Conservation (phyloP, 1,284 basidiomycete species). For the Microbotryomycetes sp. region DNA sequence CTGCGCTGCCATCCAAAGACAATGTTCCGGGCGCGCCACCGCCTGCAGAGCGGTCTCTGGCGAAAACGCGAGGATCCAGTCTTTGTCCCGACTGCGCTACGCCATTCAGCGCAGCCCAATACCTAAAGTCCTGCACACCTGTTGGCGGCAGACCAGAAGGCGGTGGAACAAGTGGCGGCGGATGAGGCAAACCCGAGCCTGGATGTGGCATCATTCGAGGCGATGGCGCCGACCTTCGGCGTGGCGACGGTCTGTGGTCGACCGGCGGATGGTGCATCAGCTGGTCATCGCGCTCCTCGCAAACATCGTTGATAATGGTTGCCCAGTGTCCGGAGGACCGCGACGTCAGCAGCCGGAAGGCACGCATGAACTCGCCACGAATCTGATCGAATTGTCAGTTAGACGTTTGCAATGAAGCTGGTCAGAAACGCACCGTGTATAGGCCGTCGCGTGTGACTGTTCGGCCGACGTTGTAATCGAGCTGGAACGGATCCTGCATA, state of each 20-base stretch:
- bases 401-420: neutral
- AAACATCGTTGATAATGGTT: constrained; percentile 35
- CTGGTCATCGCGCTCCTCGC: constrained; percentile 38
- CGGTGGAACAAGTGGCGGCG: neutral
- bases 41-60: neutral
- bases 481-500: constrained; percentile 85
- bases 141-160: neutral
- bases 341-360: constrained; percentile 52
- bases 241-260: constrained; percentile 4
- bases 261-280: constrained; percentile 36
- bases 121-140: constrained; percentile 7
- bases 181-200: neutral
- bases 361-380: constrained; percentile 97
- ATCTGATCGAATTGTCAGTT: constrained; percentile 52
- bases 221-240: constrained; percentile 29
- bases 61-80: neutral
- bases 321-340: constrained; percentile 28
- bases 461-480: constrained; percentile 87
- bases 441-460: constrained; percentile 95
- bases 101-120: constrained; percentile 11
- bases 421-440: constrained; percentile 61
- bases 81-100: neutral
- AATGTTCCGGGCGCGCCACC: neutral
- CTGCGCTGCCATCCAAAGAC: neutral
- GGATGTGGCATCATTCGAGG: constrained; percentile 16